Base-by-base conservation (phyloP, 1,284 basidiomycete species). In the Ganoderma boninense region DNA sequence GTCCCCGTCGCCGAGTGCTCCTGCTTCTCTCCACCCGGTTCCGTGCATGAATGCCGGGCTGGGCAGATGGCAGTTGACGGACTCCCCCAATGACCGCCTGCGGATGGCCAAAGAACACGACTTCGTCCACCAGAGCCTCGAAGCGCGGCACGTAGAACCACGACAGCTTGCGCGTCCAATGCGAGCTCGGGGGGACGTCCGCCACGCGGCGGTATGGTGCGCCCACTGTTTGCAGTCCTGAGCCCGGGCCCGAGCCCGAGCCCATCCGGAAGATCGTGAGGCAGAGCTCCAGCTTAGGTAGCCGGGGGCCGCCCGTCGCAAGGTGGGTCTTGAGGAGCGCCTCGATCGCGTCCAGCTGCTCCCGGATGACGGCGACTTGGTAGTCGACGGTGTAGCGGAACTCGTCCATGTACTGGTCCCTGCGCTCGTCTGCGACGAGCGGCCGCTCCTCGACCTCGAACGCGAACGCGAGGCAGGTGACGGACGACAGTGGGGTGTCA, bases 301-400 rank as follows among this genome's bases (percentile, higher is more conserved):
- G 29, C 26, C 29, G 54, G 1, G 5, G 14, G 16, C 54, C 54
- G 26, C 54, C 29, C 5, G 29, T 29, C 2, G 29, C 54, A 13
- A n/a, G 46, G 46, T 49, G 46, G 7, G 46, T n/a, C 46, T 8
- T 49, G 54, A 57, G 54, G 54, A 57, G 54, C 32, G 54, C 54
- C 26, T 57, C 54, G 54, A 57, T 18, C 29, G 18, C 13, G 32
- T 57, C 54, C 2, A 57, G 54, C 5, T 57, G 54, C 29, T 29
- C 18, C 13, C 29, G 29, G 16, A 57, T 7, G 54, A 3, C 23
- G 54, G 54, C 29, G 54, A 57, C 32, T 23, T 52, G 49, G 49
- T 52, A 26, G 23, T 52, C 49, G 10, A 26, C 23, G 4, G 49
- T 14, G 49, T 52, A 52, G 49, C 23, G 23, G 49, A 4, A 13